A percentile compares a stretch with the other conserved stretches of the same genome.
Conservation (phyloP, 805 yeast genomes). For the Hanseniaspora nectarophila region DNA sequence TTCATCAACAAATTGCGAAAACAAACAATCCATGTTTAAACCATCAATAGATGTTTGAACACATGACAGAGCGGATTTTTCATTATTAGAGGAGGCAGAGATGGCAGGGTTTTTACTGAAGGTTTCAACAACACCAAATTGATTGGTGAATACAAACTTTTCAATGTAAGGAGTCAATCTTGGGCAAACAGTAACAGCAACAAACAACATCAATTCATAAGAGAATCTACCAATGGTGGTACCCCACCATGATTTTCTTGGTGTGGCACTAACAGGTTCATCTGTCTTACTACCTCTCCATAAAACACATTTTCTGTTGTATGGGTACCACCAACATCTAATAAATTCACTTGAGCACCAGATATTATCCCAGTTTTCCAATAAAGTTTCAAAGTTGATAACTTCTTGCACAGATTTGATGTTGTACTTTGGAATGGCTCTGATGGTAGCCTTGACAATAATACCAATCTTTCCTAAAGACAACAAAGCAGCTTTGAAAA, state of each 20-base stretch:
- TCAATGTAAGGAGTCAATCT: slow-evolving; percentile 75
- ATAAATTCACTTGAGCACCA: slow-evolving; percentile 88
- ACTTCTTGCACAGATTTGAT: slow-evolving; percentile 73
- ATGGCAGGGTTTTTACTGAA: slow-evolving; percentile 39
- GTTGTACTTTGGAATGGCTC: slow-evolving; percentile 75
- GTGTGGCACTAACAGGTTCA: slow-evolving; percentile 44
- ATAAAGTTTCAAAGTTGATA: slow-evolving; percentile 59
- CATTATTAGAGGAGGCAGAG: background rate
- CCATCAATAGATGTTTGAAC: slow-evolving; percentile 77
- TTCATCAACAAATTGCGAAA: slow-evolving; percentile 87
- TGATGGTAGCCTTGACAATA: slow-evolving; percentile 70
- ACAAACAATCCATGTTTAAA: slow-evolving; percentile 88
- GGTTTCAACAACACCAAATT: slow-evolving; percentile 66
- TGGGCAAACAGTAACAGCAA: slow-evolving; percentile 63
- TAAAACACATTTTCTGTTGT: slow-evolving; percentile 67
- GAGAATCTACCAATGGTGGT: slow-evolving; percentile 63
- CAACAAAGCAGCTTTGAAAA: slow-evolving; percentile 71
- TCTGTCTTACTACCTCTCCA: slow-evolving; percentile 81
- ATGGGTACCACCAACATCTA: slow-evolving; percentile 97
- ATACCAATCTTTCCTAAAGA: slow-evolving; percentile 88
- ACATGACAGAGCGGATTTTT: slow-evolving; percentile 30
- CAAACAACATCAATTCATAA: slow-evolving; percentile 68
- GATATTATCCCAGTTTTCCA: slow-evolving; percentile 59
- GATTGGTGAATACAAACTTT: slow-evolving; percentile 70
- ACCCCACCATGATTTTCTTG: slow-evolving; percentile 77